Percentiles rank a stretch among this genome's conserved stretches.
These are phyloP conservation scores for Lipomyces chichibuensis DNA, from an alignment of 805 yeast genomes.

Conservation along the genomic window DNA sequence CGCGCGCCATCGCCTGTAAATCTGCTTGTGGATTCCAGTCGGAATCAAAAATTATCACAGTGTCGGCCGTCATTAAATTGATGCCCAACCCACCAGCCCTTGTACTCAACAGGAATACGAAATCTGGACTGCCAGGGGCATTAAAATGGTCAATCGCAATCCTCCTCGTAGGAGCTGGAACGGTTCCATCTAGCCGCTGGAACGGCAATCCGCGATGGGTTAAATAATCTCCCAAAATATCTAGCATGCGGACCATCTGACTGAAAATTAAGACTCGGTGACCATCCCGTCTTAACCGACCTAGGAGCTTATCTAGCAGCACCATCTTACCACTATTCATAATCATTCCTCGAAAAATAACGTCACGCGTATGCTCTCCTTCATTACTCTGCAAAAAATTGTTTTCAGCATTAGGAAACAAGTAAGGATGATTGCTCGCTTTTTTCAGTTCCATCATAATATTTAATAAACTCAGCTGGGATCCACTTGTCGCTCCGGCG, in stretches of 20 bases:
- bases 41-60: conserved; percentile 95
- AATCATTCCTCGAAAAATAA: conserved; percentile 81
- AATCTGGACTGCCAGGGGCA: conserved; percentile 89
- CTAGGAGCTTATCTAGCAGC: conserved; percentile 81
- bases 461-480: conserved; percentile 84
- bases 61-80: conserved; percentile 98
- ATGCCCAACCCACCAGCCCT: conserved; percentile 99
- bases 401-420: conserved; percentile 91
- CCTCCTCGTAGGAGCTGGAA: conserved; percentile 90
- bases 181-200: conserved; percentile 95
- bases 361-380: conserved; percentile 63
- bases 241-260: conserved; percentile 97
- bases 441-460: conserved; percentile 95
- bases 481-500: conserved; percentile 72
- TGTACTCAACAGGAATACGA: conserved; percentile 85
- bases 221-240: conserved; percentile 90
- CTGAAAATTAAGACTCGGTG: conserved; percentile 94
- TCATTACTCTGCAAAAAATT: conserved; percentile 69
- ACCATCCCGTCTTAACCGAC: conserved; percentile 85
- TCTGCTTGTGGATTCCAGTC: conserved; percentile 99
- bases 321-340: conserved; percentile 99
- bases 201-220: conserved; percentile 83
- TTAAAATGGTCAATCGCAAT: conserved; percentile 95
- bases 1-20: conserved; percentile 99
- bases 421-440: conserved; percentile 95